Evolutionary conservation across 352 stramenopile species (phyloP).

Genomic region (Globisporangium spinosum): DNA sequence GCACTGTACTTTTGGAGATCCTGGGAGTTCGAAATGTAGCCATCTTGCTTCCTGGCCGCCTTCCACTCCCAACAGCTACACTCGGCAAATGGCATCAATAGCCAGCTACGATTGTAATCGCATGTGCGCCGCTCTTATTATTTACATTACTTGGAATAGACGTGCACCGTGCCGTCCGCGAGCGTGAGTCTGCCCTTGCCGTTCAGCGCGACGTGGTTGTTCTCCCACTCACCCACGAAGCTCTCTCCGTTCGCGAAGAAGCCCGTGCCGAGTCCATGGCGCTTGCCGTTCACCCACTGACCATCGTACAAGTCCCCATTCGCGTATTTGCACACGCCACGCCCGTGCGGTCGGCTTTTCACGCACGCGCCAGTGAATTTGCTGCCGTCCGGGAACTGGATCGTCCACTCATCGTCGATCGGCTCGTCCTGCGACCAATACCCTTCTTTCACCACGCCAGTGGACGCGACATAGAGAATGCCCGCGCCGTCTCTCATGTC

Average conservation of each 20-base stretch:
- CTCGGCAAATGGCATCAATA: not conserved
- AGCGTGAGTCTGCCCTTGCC: conserved; percentile 65
- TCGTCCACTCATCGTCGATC: conserved; percentile 70
- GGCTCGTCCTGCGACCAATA: conserved; percentile 52
- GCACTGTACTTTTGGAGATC: not conserved
- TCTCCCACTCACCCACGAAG: conserved; percentile 75
- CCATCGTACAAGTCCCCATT: conserved; percentile 84
- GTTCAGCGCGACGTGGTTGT: conserved; percentile 80
- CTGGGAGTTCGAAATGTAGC: not conserved
- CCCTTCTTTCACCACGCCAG: conserved; percentile 65
- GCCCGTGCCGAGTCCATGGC: conserved; percentile 60
- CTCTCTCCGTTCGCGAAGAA: conserved; percentile 73
- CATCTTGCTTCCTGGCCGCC: not conserved
- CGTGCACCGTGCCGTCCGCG: conserved; percentile 67
- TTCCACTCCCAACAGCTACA: not conserved
- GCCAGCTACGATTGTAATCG: not conserved
- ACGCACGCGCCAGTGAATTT: conserved; percentile 73
- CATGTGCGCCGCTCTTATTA: not conserved
- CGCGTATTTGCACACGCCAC: conserved; percentile 75
- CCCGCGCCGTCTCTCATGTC: conserved; percentile 52
- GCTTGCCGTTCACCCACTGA: conserved; percentile 76
- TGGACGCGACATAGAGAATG: conserved; percentile 37
- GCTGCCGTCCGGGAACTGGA: conserved; percentile 68
- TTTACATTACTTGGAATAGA: conserved; percentile 43
- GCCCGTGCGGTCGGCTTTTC: conserved; percentile 57